Base-by-base conservation (phyloP, 1,284 basidiomycete species). In the Leccinum subspadiceum region DNA sequence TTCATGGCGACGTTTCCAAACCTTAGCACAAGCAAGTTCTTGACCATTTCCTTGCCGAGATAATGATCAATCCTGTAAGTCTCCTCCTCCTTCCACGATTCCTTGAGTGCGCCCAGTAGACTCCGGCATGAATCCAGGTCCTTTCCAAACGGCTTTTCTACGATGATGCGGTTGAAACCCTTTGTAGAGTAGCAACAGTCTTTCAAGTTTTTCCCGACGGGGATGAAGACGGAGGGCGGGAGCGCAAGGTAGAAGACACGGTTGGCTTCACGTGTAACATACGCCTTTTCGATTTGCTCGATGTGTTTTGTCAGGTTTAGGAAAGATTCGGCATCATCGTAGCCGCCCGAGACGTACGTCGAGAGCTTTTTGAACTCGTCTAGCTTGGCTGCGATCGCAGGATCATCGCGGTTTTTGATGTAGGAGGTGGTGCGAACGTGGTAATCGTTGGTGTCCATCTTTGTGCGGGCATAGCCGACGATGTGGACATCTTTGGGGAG, bases 21-120 rank as follows among this genome's bases (percentile, higher is more conserved):
- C 48, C 95, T 89, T 54, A 97, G 81, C 35, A 97, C 93, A 63
- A 98, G 89, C 60, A 98, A 75, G 76, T 98, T 98, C 83, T 98
- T 98, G 74, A 97, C 92, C 95, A 98, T 98, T 82, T 98, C 95
- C 80, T 98, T 98, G 64, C 95, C 95, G 59, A 98, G 89, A 76
- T 98, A 98, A 74, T 98, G 95, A 77, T 98, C 95, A 73, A 98
- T 98, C 64, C 95, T 92, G 86, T 93, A 98, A 8, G 94, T 98
- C 81, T 98, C 95, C 51, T 96, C 92, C 77, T 98, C 95, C 4
- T 83, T 81, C 94, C 94, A 98, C 66, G 93, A 86, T 66, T 87
- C 74, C 79, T 94, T 96, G 75, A 98, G 81, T 10, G 87, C 81
- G 41, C 78, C 75, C 65, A 97, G 85, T 64, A 98, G 87, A 65